Percentiles rank a stretch among this genome's conserved stretches.
These are phyloP conservation scores for Acanthochlamys bracteata DNA, from an alignment of 106 monocot genomes.

Conservation along the genomic window DNA sequence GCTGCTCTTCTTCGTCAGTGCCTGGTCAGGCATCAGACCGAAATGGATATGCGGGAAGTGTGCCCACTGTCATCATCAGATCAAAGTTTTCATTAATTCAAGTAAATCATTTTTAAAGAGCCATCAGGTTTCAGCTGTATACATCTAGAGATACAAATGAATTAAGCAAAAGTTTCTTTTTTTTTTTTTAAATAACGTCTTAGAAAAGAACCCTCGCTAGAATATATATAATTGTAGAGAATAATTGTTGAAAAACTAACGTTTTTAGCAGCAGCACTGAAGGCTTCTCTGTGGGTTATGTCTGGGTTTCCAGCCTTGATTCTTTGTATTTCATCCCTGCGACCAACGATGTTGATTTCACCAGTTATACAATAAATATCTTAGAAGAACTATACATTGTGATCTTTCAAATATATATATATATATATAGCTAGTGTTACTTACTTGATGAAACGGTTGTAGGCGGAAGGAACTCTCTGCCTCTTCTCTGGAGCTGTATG, in stretches of 20 bases:
- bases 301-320: constrained; percentile 98
- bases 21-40: constrained; percentile 89
- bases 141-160: not conserved
- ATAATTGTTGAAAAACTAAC: constrained; percentile 24
- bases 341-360: not conserved
- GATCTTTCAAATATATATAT: not conserved
- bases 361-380: too few species aligned
- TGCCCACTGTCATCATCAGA: constrained; percentile 56
- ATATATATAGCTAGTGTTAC: constrained; percentile 1
- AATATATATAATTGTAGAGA: not conserved
- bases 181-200: too few species aligned
- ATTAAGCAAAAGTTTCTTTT: too few species aligned
- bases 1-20: constrained; percentile 57
- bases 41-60: constrained; percentile 99
- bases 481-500: constrained; percentile 97
- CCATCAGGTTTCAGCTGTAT: not conserved
- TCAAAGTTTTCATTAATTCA: too few species aligned
- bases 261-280: constrained; percentile 99
- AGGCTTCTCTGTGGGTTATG: constrained; percentile 98
- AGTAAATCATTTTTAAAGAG: not conserved
- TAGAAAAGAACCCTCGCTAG: too few species aligned
- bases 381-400: not conserved
- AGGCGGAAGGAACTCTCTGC: constrained; percentile 98
- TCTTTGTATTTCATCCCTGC: constrained; percentile 99
- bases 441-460: constrained; percentile 99